These are phyloP conservation scores for Polyporus arcularius DNA, from an alignment of 768 basidiomycete species.

Conservation along the genomic window DNA sequence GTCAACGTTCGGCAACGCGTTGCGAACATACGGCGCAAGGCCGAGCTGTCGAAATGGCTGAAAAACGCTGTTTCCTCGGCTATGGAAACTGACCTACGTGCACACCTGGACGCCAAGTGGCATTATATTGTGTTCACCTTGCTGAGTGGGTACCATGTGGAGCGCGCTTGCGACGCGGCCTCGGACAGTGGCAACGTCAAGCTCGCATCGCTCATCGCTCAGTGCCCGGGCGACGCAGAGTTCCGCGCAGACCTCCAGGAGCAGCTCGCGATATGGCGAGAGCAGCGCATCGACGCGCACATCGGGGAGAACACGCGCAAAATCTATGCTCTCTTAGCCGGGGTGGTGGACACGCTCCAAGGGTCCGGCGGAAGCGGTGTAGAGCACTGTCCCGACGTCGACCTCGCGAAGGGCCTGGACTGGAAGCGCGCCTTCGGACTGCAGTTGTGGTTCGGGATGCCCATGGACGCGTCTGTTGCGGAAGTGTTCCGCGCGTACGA, in stretches of 20 bases:
- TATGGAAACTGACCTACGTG: conserved; percentile 72
- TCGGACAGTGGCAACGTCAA: conserved; percentile 77
- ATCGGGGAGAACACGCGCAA: conserved; percentile 69
- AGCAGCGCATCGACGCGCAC: conserved; percentile 70
- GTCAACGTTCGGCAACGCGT: conserved; percentile 66
- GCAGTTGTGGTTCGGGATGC: conserved; percentile 84
- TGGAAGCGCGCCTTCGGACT: conserved; percentile 95
- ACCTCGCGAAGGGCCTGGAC: conserved; percentile 74
- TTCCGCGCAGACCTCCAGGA: conserved; percentile 72
- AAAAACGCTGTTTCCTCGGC: conserved; percentile 66
- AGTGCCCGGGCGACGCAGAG: conserved; percentile 75
- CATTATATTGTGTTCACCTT: conserved; percentile 68
- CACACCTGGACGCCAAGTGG: conserved; percentile 43
- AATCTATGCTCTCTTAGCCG: conserved; percentile 83
- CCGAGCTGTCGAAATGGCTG: conserved; percentile 84
- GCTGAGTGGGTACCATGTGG: conserved; percentile 87
- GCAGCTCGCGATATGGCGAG: conserved; percentile 84
- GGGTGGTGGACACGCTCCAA: conserved; percentile 62
- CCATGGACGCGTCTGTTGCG: conserved; percentile 68
- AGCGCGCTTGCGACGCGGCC: conserved; percentile 74
- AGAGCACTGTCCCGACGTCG: conserved; percentile 55
- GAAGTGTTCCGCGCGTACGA: conserved; percentile 70
- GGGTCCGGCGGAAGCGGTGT: conserved; percentile 53
- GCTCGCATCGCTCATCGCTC: conserved; percentile 86
- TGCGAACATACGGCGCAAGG: conserved; percentile 66